phyloP scores from a whole-genome alignment of 805 yeast species.

The Candida montana region DNA sequence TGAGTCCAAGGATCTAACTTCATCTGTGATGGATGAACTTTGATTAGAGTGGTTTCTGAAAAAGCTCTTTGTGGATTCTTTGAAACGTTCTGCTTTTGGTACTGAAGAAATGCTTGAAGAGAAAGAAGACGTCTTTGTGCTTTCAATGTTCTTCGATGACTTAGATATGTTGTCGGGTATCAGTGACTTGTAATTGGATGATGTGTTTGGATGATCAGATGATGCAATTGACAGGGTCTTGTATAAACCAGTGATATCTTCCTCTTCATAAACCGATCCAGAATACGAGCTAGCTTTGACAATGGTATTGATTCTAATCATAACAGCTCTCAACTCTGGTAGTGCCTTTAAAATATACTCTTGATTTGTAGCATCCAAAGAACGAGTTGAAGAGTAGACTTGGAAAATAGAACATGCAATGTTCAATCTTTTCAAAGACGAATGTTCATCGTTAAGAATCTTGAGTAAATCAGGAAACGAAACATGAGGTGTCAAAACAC shows the following conservation, averaged over 20 bases:
- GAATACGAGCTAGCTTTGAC: slow-evolving; percentile 18
- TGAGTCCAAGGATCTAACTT: slow-evolving; percentile 13
- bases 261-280: slow-evolving; percentile 17
- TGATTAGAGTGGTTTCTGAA: slow-evolving; percentile 22
- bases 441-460: slow-evolving; percentile 26
- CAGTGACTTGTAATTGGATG: slow-evolving; percentile 8
- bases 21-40: slow-evolving; percentile 11
- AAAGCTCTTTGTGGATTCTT: slow-evolving; percentile 21
- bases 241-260: slow-evolving; percentile 11
- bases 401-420: slow-evolving; percentile 34
- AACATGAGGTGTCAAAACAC: slow-evolving; percentile 18
- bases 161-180: slow-evolving; percentile 4
- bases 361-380: slow-evolving; percentile 22
- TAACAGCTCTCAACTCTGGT: slow-evolving; percentile 26
- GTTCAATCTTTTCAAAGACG: slow-evolving; percentile 28
- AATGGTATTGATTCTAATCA: slow-evolving; percentile 18
- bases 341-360: slow-evolving; percentile 25
- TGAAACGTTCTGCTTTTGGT: slow-evolving; percentile 23
- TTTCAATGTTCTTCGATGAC: slow-evolving; percentile 5
- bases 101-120: slow-evolving; percentile 17
- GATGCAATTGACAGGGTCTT: slow-evolving; percentile 19
- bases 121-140: slow-evolving; percentile 14
- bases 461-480: slow-evolving; percentile 18
- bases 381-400: slow-evolving; percentile 28
- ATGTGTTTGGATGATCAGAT: slow-evolving; percentile 7